These are phyloP conservation scores for Jimgerdemannia flammicorona DNA, from an alignment of 192 early-diverging fungal species.

Conservation along the genomic window DNA sequence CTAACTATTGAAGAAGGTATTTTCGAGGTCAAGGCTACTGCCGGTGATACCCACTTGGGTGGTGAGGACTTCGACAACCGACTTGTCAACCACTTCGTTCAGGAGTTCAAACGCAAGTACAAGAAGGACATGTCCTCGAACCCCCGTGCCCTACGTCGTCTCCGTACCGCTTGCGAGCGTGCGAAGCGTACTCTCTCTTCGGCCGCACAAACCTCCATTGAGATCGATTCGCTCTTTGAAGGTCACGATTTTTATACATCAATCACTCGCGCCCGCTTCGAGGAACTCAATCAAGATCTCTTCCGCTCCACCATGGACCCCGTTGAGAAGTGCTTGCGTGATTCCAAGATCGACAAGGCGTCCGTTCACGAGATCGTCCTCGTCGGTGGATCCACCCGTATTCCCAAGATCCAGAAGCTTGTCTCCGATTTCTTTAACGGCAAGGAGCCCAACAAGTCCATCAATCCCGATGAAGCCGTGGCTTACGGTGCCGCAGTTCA, in stretches of 20 bases:
- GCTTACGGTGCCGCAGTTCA: slow-evolving; percentile 98
- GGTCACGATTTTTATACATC: slow-evolving; percentile 87
- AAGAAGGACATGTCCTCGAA: slow-evolving; percentile 75
- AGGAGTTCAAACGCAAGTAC: slow-evolving; percentile 85
- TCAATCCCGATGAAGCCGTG: slow-evolving; percentile 99
- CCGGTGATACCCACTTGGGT: slow-evolving; percentile 98
- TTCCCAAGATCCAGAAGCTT: slow-evolving; percentile 93
- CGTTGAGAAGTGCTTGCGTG: slow-evolving; percentile 86
- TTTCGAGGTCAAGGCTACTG: slow-evolving; percentile 97
- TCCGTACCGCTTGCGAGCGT: slow-evolving; percentile 87
- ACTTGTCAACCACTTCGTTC: slow-evolving; percentile 85
- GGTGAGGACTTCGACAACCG: slow-evolving; percentile 99
- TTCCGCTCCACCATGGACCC: slow-evolving; percentile 90
- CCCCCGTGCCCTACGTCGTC: slow-evolving; percentile 83
- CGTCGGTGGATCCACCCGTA: slow-evolving; percentile 98
- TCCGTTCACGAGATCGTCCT: slow-evolving; percentile 96
- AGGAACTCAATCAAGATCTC: slow-evolving; percentile 86
- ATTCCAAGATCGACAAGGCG: slow-evolving; percentile 78
- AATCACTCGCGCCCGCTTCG: slow-evolving; percentile 90
- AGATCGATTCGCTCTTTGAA: slow-evolving; percentile 85
- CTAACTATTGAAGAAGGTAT: slow-evolving; percentile 95
- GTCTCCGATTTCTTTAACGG: slow-evolving; percentile 94
- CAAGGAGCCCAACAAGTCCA: slow-evolving; percentile 94
- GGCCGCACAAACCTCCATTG: slow-evolving; percentile 83
- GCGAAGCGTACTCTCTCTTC: slow-evolving; percentile 92